Evolutionary conservation across 257 asterid species (phyloP).

Genomic region (Leonotis leonurus): DNA sequence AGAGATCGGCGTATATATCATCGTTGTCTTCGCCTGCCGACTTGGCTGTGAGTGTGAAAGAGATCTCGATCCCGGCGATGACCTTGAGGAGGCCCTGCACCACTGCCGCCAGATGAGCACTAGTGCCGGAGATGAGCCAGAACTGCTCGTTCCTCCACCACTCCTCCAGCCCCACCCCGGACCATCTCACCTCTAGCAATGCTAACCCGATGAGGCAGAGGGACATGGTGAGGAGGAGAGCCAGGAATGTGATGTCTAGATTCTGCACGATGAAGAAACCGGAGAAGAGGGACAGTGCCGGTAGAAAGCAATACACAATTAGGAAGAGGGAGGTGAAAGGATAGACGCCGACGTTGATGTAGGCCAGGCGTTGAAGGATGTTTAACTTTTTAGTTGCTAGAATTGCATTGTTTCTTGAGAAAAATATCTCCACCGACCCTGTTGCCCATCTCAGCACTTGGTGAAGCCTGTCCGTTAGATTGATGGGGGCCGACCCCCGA

Average conservation of each 20-base stretch:
- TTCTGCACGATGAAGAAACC: slow-evolving; percentile 47
- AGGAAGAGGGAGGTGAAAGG: slow-evolving; percentile 59
- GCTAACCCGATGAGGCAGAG: slow-evolving; percentile 47
- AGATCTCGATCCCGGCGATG: slow-evolving; percentile 54
- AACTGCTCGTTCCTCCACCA: slow-evolving; percentile 73
- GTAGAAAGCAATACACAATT: slow-evolving; percentile 56
- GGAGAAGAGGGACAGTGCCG: slow-evolving; percentile 52
- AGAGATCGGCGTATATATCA: slow-evolving; percentile 46
- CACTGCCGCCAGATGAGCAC: slow-evolving; percentile 58
- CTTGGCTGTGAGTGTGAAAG: slow-evolving; percentile 51
- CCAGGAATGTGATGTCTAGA: slow-evolving; percentile 37
- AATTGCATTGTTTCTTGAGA: slow-evolving; percentile 52
- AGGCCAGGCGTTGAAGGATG: slow-evolving; percentile 49
- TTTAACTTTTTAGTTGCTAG: slow-evolving; percentile 28
- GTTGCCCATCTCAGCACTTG: slow-evolving; percentile 70
- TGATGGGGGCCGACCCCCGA: slow-evolving; percentile 63
- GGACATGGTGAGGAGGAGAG: slow-evolving; percentile 33
- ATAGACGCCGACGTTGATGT: slow-evolving; percentile 54
- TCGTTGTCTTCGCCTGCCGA: slow-evolving; percentile 45
- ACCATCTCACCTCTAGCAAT: slow-evolving; percentile 49
- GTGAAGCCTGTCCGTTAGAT: slow-evolving; percentile 59
- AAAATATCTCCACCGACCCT: slow-evolving; percentile 58
- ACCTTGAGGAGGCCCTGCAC: slow-evolving; percentile 58
- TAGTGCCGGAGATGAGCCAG: slow-evolving; percentile 57
- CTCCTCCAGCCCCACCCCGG: slow-evolving; percentile 47